phyloP scores from a whole-genome alignment of 768 basidiomycete genomes.

The Xerocomus potaroensis region DNA sequence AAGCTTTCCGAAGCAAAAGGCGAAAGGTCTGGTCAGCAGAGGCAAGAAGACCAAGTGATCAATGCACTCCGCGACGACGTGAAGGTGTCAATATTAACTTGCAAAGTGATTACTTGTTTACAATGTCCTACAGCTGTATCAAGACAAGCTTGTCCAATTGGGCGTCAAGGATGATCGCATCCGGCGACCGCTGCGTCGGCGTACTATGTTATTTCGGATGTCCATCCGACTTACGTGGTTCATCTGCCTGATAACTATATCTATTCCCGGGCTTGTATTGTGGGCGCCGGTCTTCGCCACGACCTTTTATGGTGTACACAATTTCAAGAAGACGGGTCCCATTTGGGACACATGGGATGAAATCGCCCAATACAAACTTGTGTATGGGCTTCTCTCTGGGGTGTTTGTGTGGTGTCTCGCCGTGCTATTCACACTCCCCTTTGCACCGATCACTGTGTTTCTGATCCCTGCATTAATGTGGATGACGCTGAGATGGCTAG shows the following conservation, averaged over 20 bases:
- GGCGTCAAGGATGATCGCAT: constrained; percentile 87
- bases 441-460: constrained; percentile 52
- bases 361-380: constrained; percentile 85
- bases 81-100: constrained; percentile 40
- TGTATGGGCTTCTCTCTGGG: constrained; percentile 76
- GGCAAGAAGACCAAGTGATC: constrained; percentile 26
- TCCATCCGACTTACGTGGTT: constrained; percentile 62
- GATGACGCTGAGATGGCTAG: constrained; percentile 85
- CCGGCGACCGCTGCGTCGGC: constrained; percentile 54
- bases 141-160: constrained; percentile 61
- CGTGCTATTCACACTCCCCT: constrained; percentile 56
- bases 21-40: constrained; percentile 22
- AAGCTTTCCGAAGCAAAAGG: constrained; percentile 38
- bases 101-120: neutral
- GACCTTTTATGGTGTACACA: constrained; percentile 64
- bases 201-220: constrained; percentile 59
- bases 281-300: constrained; percentile 78
- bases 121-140: constrained; percentile 50
- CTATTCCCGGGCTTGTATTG: constrained; percentile 71
- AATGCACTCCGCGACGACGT: constrained; percentile 47
- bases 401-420: constrained; percentile 58
- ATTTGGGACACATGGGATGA: constrained; percentile 87
- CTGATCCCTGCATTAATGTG: constrained; percentile 78
- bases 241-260: constrained; percentile 55
- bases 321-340: constrained; percentile 78